Percentiles rank a stretch among this genome's conserved stretches.
phyloP scores from a whole-genome alignment of 257 asterid species.

The Catharanthus roseus region DNA sequence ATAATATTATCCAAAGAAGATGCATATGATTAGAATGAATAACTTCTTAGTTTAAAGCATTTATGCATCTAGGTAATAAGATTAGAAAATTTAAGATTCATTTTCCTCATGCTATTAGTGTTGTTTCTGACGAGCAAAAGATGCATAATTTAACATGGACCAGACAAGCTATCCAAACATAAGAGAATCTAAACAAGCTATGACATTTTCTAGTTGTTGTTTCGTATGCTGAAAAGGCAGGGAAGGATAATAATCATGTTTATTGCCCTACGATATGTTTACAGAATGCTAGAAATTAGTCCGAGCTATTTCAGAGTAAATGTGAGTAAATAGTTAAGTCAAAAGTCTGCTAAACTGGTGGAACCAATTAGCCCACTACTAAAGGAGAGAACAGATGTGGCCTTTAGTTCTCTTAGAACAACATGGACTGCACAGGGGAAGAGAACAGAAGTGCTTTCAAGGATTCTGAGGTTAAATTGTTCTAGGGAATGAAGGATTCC shows the following conservation, averaged over 20 bases:
- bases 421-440: neutral
- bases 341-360: neutral
- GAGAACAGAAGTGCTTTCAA: neutral
- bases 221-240: neutral
- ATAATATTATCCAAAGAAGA: neutral
- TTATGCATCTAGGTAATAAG: neutral
- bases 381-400: neutral
- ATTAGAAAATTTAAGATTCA: neutral
- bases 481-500: neutral
- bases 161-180: neutral
- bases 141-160: neutral
- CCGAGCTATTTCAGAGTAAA: neutral
- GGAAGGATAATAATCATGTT: neutral
- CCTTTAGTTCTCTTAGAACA: neutral
- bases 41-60: neutral
- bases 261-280: neutral
- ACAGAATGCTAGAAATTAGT: neutral
- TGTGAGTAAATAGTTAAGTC: neutral
- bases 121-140: neutral
- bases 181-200: neutral
- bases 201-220: neutral
- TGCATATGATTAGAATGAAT: neutral
- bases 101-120: neutral
- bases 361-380: neutral
- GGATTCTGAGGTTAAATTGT: neutral